Base-by-base conservation (phyloP, 805 yeast species). In the Komagataella mondaviorum region DNA sequence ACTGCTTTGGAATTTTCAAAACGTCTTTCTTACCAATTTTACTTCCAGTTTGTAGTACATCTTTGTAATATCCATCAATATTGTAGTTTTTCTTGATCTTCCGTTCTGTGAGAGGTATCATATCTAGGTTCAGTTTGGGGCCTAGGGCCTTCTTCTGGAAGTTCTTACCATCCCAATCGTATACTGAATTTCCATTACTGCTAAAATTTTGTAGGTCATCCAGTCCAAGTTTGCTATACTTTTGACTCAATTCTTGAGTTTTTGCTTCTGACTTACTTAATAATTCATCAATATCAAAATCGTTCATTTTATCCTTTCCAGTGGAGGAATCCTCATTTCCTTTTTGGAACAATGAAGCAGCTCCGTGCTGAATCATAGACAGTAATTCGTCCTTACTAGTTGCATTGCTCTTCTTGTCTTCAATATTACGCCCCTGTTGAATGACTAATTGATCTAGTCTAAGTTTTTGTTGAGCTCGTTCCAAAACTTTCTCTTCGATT, bases 301-400 rank as follows among this genome's bases (percentile, higher is more conserved):
- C 80, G n/a, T 54, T 64, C 22, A 57, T 23, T 48, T 60, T 49
- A 8, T 59, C 55, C 6, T 58, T 52, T 62, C 67, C 65, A 60
- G 61, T 45, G 16, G 6, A 30, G 39, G 39, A 30, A 14, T 10
- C 39, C 39, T 30, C 39, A 55, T 56, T 5, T 46, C 59, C 47
- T 12, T 61, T 58, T 55, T 86, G 91, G 64, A 93, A 85, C 17
- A 93, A 90, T 47, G 82, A 80, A 63, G 85, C 83, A 1, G 99
- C 99, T 53, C 99, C 99, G 66, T 84, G 96, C 66, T 91, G 98
- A 65, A 91, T 91, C 98, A 93, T 93, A 49, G 85, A 88, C 22
- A 91, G 69, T 59, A 91, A 77, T 61, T 90, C 98, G 59, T 88
- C 97, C 61, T 87, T 86, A 4, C 76, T 68, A 14, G 61, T 58